Percentiles rank a stretch among this genome's conserved stretches.
Conservation (phyloP, 164 flowering plant genomes). For the Nelumbo lutea region DNA sequence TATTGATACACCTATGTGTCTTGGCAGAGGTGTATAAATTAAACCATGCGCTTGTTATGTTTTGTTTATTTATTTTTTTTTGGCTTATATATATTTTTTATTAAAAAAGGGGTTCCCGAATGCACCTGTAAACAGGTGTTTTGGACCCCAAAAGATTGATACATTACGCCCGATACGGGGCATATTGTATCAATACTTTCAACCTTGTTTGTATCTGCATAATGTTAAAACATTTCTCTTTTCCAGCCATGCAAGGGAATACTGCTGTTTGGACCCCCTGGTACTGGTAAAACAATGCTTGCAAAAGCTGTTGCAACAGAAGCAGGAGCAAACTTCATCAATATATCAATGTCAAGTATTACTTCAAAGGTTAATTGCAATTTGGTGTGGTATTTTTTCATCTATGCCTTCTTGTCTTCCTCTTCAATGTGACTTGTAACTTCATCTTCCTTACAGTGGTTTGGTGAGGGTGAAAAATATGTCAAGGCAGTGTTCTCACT, state of each 20-base stretch:
- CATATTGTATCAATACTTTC: neutral
- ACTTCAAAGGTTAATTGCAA: slow-evolving; percentile 53
- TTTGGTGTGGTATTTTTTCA: neutral
- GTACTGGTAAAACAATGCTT: slow-evolving; percentile 83
- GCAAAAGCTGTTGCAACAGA: slow-evolving; percentile 90
- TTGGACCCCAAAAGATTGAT: too few species aligned
- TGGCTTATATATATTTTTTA: too few species aligned
- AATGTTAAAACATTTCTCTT: neutral
- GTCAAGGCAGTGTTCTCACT: slow-evolving; percentile 74
- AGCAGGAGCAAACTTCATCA: slow-evolving; percentile 79
- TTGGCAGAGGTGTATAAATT: too few species aligned
- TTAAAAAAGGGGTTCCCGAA: too few species aligned
- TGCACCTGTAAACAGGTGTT: too few species aligned
- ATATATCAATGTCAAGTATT: slow-evolving; percentile 78
- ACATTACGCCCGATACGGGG: too few species aligned
- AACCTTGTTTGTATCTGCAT: slow-evolving; percentile 1
- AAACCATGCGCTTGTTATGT: too few species aligned
- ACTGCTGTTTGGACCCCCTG: slow-evolving; percentile 77
- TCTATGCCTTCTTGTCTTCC: neutral
- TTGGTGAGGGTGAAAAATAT: slow-evolving; percentile 84
- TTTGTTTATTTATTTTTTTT: too few species aligned
- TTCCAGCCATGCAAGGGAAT: slow-evolving; percentile 76
- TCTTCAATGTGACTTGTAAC: neutral
- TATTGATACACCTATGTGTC: too few species aligned
- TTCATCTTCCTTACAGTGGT: slow-evolving; percentile 51